Percentiles rank a stretch among this genome's conserved stretches.
These are phyloP conservation scores for Solidago caesia DNA, from an alignment of 129 eudicot species.

Conservation along the genomic window DNA sequence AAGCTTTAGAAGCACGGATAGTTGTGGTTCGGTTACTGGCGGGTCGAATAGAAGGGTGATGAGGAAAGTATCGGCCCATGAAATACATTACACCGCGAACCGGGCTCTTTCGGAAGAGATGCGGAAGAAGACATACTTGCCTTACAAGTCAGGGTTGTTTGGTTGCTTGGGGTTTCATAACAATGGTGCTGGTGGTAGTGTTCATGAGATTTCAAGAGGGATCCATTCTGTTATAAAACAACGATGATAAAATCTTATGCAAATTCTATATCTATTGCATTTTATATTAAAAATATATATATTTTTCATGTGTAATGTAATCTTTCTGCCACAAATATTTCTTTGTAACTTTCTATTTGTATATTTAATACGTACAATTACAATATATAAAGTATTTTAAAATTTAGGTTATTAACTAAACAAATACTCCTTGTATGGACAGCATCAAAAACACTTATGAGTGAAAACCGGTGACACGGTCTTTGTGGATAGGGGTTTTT, in stretches of 20 bases:
- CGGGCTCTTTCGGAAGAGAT: constrained; percentile 85
- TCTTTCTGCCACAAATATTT: too few relatives aligned
- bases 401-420: too few relatives aligned
- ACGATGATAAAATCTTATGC: constrained; percentile 2
- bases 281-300: too few relatives aligned
- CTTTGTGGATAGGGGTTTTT: too few relatives aligned
- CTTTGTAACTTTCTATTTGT: too few relatives aligned
- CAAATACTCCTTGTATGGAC: too few relatives aligned
- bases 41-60: constrained; percentile 31
- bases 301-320: too few relatives aligned
- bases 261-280: too few relatives aligned
- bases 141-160: constrained; percentile 68
- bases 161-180: constrained; percentile 67
- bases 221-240: constrained; percentile 31
- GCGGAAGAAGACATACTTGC: constrained; percentile 78
- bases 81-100: constrained; percentile 64
- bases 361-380: too few relatives aligned
- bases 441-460: too few relatives aligned
- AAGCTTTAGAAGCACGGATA: constrained; percentile 22
- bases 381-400: too few relatives aligned
- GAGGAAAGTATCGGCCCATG: constrained; percentile 53
- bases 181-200: constrained; percentile 26
- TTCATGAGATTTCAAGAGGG: constrained; percentile 38
- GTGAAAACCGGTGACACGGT: too few relatives aligned
- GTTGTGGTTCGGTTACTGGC: not conserved